Evolutionary conservation across 306 rosid species (phyloP), one percentile per base, ranked within the genome.

Genomic region (Lathyrus aphaca): DNA sequence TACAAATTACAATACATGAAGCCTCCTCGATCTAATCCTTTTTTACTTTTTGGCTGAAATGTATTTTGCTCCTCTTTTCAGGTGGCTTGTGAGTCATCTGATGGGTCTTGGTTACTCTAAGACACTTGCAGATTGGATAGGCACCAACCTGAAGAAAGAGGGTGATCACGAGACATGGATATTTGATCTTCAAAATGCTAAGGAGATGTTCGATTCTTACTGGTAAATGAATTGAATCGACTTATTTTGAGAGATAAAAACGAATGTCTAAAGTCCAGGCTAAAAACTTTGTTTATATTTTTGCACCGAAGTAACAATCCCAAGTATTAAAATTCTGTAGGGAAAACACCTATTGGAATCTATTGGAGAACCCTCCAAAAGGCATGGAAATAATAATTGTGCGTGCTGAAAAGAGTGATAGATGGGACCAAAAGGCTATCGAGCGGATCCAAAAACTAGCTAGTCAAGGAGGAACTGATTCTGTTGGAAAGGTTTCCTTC

Each of bases 1-100:
- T 23, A 23, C 25, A 23, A 23, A 23, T 23, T 23, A 23, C 13
- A 13, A 10, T 42, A 7, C 45, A 60, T 25, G 45, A 56, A 55
- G 69, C 44, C 49, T 79, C 19, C 21, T 43, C 10, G 35, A 14
- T 23, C 51, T 17, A 15, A 13, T 71, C 19, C 62, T 46, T 64
- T 57, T 16, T 16, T 71, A 10, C 42, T 45, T 40, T 66, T 66
- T 6, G 46, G 42, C 69, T 79, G 42, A 76, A 50, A 39, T 56
- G 56, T 64, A 45, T n/a, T 23, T 45, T 72, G 63, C 42, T 51
- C 64, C 66, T 79, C 45, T 44, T 71, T 81, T 74, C 84, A 94
- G 98, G 84, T 90, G 98, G 98, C 97, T 94, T 73, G 98, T 94
- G 62, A 81, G 77, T 82, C 94, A 82, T 84, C 82, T 94, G 83